Base-by-base conservation (phyloP, 306 rosid genomes). In the Spatholobus suberectus region DNA sequence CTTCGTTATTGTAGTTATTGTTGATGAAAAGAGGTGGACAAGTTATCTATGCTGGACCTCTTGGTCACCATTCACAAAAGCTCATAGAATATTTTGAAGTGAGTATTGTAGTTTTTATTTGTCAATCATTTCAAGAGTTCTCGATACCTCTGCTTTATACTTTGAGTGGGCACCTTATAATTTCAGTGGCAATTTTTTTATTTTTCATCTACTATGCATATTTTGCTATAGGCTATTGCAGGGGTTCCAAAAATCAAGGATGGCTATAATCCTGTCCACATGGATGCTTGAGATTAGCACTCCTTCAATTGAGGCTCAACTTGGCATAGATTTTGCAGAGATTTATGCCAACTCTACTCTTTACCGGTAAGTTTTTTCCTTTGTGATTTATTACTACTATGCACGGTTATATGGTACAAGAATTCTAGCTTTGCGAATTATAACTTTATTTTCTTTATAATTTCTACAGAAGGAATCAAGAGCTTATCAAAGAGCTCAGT, bases 201-300 rank as follows among this genome's bases (percentile, higher is more conserved):
- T 34, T 15, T 21, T 37, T 17, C n/a, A 38, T 75, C 51, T 68
- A 69, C 58, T 47, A 12, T 79, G 21, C 14, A 38, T 78, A 49
- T 49, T 35, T 27, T 35, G 7, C 47, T 47, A 18, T 58, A 93
- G 97, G 87, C 84, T 41, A 62, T 93, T 49, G 67, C 82, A 17
- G 95, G 94, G 34, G 91, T 93, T 79, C 75, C 88, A 0, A 90
- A 88, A 74, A 91, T 91, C 51, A 87, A 76, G 23, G 92, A 91
- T 0, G 92, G 91, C 13, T 81, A 83, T 86, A 93, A 93, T 87
- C 97, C 97, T 1, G 94, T n/a, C 97, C n/a, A 91, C 95, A 11
- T 93, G 97, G 97, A 89, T 93, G 95, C 87, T 91, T 8, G 94
- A 93, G 8, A 65, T 93, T 58, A 93, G 76, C 78, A 81, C 90